These are phyloP conservation scores for Bryoglossum gracile DNA, from an alignment of 495 filamentous ascomycete genomes.

Conservation along the genomic window DNA sequence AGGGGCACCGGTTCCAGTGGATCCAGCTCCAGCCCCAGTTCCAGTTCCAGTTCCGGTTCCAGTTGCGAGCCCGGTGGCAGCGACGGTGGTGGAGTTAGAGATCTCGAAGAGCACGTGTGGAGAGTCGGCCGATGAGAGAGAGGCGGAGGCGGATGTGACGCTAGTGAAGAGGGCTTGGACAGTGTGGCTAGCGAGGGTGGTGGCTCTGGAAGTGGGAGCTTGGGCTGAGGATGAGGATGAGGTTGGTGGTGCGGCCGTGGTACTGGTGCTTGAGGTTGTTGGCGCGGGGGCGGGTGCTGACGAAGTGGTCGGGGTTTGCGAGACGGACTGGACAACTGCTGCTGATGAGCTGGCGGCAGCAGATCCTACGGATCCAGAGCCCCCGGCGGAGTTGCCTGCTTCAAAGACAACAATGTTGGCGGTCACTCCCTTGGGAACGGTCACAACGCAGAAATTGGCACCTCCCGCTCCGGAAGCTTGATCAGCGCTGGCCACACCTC, in stretches of 20 bases:
- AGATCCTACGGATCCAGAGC: background rate
- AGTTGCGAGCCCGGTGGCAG: background rate
- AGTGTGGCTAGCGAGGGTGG: constrained; percentile 3
- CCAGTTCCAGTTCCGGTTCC: background rate
- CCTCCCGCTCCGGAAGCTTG: constrained; percentile 54
- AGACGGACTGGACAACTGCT: background rate
- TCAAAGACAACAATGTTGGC: constrained; percentile 62
- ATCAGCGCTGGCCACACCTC: constrained; percentile 47
- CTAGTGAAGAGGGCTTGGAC: background rate
- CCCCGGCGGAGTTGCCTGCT: constrained; percentile 2
- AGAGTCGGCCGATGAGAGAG: background rate
- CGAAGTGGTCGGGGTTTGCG: background rate
- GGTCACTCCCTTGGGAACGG: constrained; percentile 57
- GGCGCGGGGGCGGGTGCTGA: background rate
- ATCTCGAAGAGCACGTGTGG: constrained; percentile 21
- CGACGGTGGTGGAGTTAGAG: constrained; percentile 3
- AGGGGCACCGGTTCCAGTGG: background rate
- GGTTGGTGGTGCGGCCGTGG: background rate
- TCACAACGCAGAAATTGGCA: constrained; percentile 72
- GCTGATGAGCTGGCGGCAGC: constrained; percentile 10
- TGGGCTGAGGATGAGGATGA: background rate
- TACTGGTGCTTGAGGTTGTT: background rate
- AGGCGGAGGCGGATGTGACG: background rate
- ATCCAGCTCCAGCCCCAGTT: background rate
- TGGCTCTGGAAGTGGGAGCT: background rate